Evolutionary conservation across 768 basidiomycete species (phyloP), one percentile per base, ranked within the genome.

Genomic region (Pleurotus tuber-regium): DNA sequence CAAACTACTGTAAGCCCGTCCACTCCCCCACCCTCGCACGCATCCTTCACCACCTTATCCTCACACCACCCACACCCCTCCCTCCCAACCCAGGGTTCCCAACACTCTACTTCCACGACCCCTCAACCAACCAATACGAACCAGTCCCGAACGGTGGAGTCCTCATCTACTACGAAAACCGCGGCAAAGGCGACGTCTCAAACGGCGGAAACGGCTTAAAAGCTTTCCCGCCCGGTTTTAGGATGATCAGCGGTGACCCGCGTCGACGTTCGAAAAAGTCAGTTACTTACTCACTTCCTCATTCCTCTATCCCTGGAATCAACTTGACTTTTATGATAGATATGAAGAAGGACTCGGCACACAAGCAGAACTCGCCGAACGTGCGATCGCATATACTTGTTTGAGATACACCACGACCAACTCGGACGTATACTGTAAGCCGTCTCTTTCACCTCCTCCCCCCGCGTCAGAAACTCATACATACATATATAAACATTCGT

Each of bases 241-340:
- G 63, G 51, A 74, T 75, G 73, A 54, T 78, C 40, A 70, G 66
- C 33, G 77, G 77, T 12, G 63, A 70, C 57, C 70, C 72, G 2
- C 54, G 57, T 6, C 57, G 68, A 41, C 68, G 76, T 9, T 60
- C 69, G 8, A 59, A 68, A 53, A 70, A 68, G 71, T 71, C 31
- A 51, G 55, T 41, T 39, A 6, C 1, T 10, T 43, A 6, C 38
- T 26, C 31, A 28, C 2, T 29, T 29, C 39, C 6, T 12, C 7
- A n/a, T 9, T 10, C n/a, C 9, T 9, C 10, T 29, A 31, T n/a
- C 14, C 9, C 8, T 24, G 42, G 31, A 21, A 18, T 4, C n/a
- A 33, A 12, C 39, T 18, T 44, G 23, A 24, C 31, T 12, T 25
- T 41, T 12, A 21, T 26, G 21, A 24, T 30, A 70, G 70, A 36